These are phyloP conservation scores for Colletotrichum shisoi DNA, from an alignment of 2,329 filamentous ascomycete species.

Conservation along the genomic window DNA sequence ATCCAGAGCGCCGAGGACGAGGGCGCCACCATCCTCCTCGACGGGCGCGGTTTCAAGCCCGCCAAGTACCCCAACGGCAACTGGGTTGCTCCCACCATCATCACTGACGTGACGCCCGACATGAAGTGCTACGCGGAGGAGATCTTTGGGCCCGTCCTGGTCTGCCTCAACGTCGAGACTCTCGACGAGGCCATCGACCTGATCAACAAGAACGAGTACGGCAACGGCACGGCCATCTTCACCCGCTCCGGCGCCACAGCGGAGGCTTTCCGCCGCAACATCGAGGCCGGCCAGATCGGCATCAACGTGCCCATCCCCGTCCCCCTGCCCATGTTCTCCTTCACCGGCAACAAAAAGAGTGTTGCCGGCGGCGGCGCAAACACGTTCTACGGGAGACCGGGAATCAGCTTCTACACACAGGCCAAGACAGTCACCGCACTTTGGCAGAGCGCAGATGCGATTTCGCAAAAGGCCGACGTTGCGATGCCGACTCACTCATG, in stretches of 20 bases:
- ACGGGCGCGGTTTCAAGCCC: slow-evolving; percentile 77
- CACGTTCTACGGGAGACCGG: slow-evolving; percentile 94
- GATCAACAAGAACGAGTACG: slow-evolving; percentile 87
- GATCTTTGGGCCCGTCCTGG: slow-evolving; percentile 85
- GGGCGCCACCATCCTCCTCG: slow-evolving; percentile 82
- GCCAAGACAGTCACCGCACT: slow-evolving; percentile 95
- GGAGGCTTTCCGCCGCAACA: slow-evolving; percentile 78
- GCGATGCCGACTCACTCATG: slow-evolving; percentile 75
- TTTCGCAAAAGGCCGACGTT: slow-evolving; percentile 83
- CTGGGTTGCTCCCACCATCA: slow-evolving; percentile 85
- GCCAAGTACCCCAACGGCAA: slow-evolving; percentile 85
- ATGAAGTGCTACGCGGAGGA: slow-evolving; percentile 89
- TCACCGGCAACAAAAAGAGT: slow-evolving; percentile 85
- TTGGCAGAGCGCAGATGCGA: slow-evolving; percentile 86
- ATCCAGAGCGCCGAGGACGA: slow-evolving; percentile 81
- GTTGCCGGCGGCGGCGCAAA: slow-evolving; percentile 89
- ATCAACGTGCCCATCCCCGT: slow-evolving; percentile 85
- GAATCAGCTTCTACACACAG: slow-evolving; percentile 94
- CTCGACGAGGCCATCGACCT: slow-evolving; percentile 81
- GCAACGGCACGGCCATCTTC: slow-evolving; percentile 87
- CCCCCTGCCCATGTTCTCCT: slow-evolving; percentile 74
- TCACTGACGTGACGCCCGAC: slow-evolving; percentile 77
- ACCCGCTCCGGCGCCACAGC: slow-evolving; percentile 80
- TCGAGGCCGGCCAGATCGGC: slow-evolving; percentile 85
- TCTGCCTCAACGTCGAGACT: slow-evolving; percentile 79